A percentile compares a stretch with the other conserved stretches of the same genome.
These are phyloP conservation scores for Apiospora sp. DNA, from an alignment of 2,329 filamentous ascomycete genomes.

Conservation along the genomic window DNA sequence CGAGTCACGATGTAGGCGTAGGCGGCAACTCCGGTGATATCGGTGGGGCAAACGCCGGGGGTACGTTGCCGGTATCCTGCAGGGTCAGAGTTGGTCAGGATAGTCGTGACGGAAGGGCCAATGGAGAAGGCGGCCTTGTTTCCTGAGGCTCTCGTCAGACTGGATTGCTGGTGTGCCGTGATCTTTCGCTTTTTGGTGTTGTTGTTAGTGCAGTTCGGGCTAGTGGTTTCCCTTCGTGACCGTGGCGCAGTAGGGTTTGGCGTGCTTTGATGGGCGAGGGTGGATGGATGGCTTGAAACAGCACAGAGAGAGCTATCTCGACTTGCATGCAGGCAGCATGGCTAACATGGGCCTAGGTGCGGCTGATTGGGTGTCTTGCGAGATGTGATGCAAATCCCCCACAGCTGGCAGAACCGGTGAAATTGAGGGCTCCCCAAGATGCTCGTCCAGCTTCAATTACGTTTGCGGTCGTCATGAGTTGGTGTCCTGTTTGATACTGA, in stretches of 20 bases:
- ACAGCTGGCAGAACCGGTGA: background rate
- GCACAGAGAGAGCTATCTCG: background rate
- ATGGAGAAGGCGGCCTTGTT: conserved; percentile 2
- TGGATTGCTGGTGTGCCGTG: background rate
- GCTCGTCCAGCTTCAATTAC: background rate
- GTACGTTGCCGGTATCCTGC: conserved; percentile 3
- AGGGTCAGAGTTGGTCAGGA: background rate
- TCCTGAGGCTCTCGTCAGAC: conserved; percentile 21
- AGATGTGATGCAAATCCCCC: conserved; percentile 10
- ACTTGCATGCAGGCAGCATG: background rate
- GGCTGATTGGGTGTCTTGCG: conserved; percentile 11
- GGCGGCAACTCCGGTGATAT: conserved; percentile 15
- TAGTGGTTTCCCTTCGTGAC: background rate
- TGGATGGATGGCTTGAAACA: background rate
- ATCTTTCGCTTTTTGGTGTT: background rate
- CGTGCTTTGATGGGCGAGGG: background rate
- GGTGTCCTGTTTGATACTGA: background rate
- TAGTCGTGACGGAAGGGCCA: background rate
- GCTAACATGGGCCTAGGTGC: background rate
- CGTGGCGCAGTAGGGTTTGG: conserved; percentile 9
- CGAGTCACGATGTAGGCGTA: conserved; percentile 21
- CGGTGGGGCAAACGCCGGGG: conserved; percentile 9
- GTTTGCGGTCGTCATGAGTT: background rate
- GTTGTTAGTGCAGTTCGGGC: background rate
- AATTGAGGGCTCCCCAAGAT: conserved; percentile 5